Base-by-base conservation (phyloP, 495 filamentous ascomycete genomes). In the Astrocystis sublimbata region DNA sequence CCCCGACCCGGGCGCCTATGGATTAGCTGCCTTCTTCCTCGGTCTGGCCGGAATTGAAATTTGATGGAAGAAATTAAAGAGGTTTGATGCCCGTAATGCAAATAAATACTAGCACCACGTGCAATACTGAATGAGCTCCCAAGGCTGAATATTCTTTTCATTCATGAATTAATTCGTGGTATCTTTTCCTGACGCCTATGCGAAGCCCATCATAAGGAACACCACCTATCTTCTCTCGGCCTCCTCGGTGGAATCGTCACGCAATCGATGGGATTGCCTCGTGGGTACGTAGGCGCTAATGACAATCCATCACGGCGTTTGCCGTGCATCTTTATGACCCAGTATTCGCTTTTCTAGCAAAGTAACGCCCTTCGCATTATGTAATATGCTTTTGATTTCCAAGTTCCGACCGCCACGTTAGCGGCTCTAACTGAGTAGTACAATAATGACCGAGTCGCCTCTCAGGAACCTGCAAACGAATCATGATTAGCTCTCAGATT, bases 371-470 rank as follows among this genome's bases (percentile, higher is more conserved):
- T n/a, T 40, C 13, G n/a, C 6, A 49, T 38, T 47, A 40, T 15
- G 49, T 49, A 33, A 21, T 17, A 47, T 49, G 15, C 38, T 62
- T 38, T 51, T 35, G 47, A 31, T 31, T 54, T 6, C 24, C 38
- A 54, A 46, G 31, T 9, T 40, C 49, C 45, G 21, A 35, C 15
- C 26, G n/a, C 31, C 40, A 19, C 6, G 23, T 47, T 55, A 8
- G 17, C 19, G 46, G 41, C 45, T 50, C 65, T 73, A 96, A 80
- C 91, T 96, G 60, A 97, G 83, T 61, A 97, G 78, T 42, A 98
- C 93, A 62, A 98, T 78, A 72, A 98, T 96, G 62, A 98, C 93
- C 40, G 89, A 92, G 77, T 98, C 93, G 54, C 93, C 93, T 69
- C 93, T 84, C 60, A 98, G 79, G 74, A 98, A 98, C 89, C 92